Base-by-base conservation (phyloP, 2,329 filamentous ascomycete genomes). In the Neonectria punicea region DNA sequence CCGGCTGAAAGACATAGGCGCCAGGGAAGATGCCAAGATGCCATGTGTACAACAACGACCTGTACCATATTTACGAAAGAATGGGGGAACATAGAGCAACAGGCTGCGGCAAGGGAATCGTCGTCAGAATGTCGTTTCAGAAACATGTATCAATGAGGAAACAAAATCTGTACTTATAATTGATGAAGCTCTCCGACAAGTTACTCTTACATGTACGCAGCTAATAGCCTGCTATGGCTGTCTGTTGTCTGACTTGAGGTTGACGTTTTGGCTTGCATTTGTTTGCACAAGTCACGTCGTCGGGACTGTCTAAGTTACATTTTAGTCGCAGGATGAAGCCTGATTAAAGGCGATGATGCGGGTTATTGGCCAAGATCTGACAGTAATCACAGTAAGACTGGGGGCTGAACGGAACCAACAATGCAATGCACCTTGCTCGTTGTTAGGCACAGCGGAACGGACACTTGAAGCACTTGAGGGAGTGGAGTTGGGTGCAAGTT, bases 31-130 rank as follows among this genome's bases (percentile, higher is more conserved):
- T 43, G 49, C 43, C n/a, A 50, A 22, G 49, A 58, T 49, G 47
- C 14, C 43, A 41, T 54, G 41, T 53, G 51, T 57, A 54, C 41
- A 53, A 58, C 43, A 58, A 32, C 13, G 32, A 57, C 36, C 25
- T 65, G 63, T 65, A 65, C 41, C 34, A 65, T 65, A 61, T 58
- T 65, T 58, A 61, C 49, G 49, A 61, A 47, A 34, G 30, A 53
- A 46, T 36, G 47, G 53, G 22, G 41, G 49, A 54, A 43, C 28
- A 58, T 30, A 50, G 25, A 54, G 39, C 39, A 16, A 43, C 5
- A 16, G 13, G 25, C 28, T 16, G 25, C 50, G 56, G 44, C 28
- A n/a, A 55, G n/a, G 25, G 18, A 46, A 28, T n/a, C 36, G 44
- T 16, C 25, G 25, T 39, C 41, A 18, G 16, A 18, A 39, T 14